Conservation (phyloP, 2,329 filamentous ascomycete genomes). For the Macrophomina pseudophaseolina region DNA sequence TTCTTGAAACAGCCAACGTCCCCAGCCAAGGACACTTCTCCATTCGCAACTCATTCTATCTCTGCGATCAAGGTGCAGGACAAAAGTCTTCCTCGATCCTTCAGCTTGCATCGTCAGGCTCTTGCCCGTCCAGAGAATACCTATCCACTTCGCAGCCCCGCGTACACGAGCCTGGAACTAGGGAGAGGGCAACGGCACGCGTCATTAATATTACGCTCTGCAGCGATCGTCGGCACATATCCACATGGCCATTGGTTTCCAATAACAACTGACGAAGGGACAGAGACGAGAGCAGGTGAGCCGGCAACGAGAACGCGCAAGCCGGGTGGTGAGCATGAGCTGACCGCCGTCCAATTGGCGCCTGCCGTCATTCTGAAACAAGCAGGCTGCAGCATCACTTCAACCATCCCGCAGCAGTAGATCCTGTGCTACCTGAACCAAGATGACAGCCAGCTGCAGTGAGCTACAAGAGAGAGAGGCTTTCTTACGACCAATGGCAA, state of each 20-base stretch:
- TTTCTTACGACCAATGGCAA: background rate
- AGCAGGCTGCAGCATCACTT: conserved; percentile 12
- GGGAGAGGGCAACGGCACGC: background rate
- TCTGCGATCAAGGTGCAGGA: background rate
- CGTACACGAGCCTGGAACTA: background rate
- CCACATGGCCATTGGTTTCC: background rate
- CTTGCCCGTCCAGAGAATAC: no score
- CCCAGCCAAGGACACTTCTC: background rate
- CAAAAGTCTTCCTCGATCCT: background rate
- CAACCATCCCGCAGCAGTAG: background rate
- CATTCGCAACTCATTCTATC: background rate
- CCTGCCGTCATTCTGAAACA: conserved; percentile 21
- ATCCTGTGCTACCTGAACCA: conserved; percentile 9
- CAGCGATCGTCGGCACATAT: conserved; percentile 14
- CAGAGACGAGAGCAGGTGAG: conserved; percentile 7
- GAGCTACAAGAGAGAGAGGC: conserved; percentile 5
- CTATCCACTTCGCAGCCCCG: background rate
- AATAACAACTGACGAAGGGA: background rate
- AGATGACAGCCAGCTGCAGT: conserved; percentile 15
- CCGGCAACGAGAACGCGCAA: conserved; percentile 18
- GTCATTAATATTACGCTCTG: conserved; percentile 8
- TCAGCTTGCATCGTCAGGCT: background rate
- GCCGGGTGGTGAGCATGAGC: conserved; percentile 20
- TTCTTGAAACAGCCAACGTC: conserved; percentile 5
- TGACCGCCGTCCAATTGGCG: conserved; percentile 14